phyloP scores from a whole-genome alignment of 1,139 yeast genomes.

The Yamadazyma blattariae region DNA sequence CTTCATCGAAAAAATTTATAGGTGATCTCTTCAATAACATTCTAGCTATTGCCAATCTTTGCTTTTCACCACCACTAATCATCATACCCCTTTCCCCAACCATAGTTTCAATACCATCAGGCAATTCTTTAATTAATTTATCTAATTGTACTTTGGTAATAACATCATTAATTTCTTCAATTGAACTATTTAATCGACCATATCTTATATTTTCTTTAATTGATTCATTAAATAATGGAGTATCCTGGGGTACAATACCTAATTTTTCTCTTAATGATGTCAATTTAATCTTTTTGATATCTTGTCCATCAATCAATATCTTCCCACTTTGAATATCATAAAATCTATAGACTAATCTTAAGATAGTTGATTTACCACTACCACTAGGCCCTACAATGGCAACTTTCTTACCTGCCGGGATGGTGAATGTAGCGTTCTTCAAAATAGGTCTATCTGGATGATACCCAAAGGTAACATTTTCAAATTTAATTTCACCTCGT shows the following conservation, averaged over 20 bases:
- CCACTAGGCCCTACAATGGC: conserved; percentile 97
- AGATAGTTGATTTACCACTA: conserved; percentile 89
- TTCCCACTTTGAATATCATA: conserved; percentile 81
- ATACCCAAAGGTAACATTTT: conserved; percentile 91
- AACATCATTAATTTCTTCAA: conserved; percentile 65
- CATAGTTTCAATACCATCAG: conserved; percentile 78
- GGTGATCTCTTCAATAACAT: conserved; percentile 80
- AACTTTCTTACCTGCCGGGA: conserved; percentile 88
- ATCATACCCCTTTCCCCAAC: conserved; percentile 99
- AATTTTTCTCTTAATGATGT: conserved; percentile 71
- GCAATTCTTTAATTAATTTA: conserved; percentile 62
- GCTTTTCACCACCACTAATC: conserved; percentile 99
- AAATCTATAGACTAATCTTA: conserved; percentile 81
- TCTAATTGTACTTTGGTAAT: conserved; percentile 71
- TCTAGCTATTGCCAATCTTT: conserved; percentile 89
- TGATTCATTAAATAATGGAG: conserved; percentile 91
- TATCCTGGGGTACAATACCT: conserved; percentile 97
- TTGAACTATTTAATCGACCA: conserved; percentile 74
- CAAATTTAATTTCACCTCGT: conserved; percentile 78
- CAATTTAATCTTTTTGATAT: conserved; percentile 70
- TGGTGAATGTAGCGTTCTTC: conserved; percentile 73
- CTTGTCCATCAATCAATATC: conserved; percentile 86
- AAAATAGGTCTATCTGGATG: conserved; percentile 86
- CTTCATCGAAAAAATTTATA: conserved; percentile 93
- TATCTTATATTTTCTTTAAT: conserved; percentile 84